Percentiles rank a stretch among this genome's conserved stretches.
phyloP scores from a whole-genome alignment of 2,329 filamentous ascomycete species.

The Trichoderma brevicompactum region DNA sequence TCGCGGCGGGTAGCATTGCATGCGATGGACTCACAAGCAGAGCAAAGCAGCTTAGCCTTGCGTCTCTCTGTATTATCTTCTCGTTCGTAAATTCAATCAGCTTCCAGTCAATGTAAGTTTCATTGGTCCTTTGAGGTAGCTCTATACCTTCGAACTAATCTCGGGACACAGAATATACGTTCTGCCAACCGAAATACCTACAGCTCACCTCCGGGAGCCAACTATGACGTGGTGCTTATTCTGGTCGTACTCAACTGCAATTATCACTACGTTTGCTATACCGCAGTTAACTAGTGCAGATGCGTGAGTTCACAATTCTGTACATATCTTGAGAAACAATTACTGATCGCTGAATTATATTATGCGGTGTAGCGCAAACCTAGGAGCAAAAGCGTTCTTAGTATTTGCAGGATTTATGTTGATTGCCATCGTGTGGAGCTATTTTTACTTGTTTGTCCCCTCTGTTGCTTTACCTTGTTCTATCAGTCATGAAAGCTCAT shows the following conservation, averaged over 20 bases:
- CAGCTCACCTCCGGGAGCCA: not conserved
- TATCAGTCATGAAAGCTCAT: not conserved
- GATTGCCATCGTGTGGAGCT: too few species aligned
- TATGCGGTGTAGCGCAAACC: too few species aligned
- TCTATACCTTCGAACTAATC: too few species aligned
- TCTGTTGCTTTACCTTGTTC: not conserved
- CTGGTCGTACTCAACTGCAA: not conserved
- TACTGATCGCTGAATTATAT: too few species aligned
- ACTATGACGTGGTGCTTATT: not conserved
- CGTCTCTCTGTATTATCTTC: not conserved
- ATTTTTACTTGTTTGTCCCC: too few species aligned
- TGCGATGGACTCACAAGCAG: not conserved
- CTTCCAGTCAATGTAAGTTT: too few species aligned
- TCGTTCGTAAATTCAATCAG: not conserved
- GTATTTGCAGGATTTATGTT: too few species aligned
- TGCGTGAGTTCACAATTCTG: not conserved
- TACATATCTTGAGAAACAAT: too few species aligned
- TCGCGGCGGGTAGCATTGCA: not conserved
- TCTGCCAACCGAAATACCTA: not conserved
- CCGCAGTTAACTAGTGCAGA: conserved; percentile 1
- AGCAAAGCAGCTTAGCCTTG: not conserved
- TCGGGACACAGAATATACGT: too few species aligned
- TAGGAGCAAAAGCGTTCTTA: too few species aligned
- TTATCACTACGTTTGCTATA: not conserved
- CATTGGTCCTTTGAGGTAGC: too few species aligned